Conservation (phyloP, 768 basidiomycete species). For the Paxillus rubicundulus region DNA sequence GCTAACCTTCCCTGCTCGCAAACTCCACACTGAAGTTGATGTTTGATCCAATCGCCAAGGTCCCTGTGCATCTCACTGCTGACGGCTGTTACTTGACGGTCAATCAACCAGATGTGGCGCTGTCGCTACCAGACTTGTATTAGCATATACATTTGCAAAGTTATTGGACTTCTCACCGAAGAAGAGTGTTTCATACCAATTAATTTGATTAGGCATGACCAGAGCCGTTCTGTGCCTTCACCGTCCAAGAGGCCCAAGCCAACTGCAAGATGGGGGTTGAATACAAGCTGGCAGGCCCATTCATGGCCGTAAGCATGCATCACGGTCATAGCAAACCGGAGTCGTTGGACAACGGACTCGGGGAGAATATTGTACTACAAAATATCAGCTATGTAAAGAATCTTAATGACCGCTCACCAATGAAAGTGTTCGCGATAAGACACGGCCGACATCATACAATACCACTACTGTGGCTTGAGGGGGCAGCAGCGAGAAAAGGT, state of each 20-base stretch:
- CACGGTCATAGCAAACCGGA: too few species aligned
- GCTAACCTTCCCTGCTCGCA: slow-evolving; percentile 13
- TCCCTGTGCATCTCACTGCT: slow-evolving; percentile 24
- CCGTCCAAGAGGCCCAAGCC: not conserved
- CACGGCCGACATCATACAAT: too few species aligned
- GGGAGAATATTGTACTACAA: too few species aligned
- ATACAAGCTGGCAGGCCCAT: too few species aligned
- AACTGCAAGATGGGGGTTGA: too few species aligned
- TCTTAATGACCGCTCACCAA: too few species aligned
- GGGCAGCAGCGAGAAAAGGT: too few species aligned
- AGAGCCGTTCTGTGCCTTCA: slow-evolving; percentile 20
- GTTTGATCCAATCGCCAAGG: slow-evolving; percentile 34
- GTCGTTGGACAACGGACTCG: too few species aligned
- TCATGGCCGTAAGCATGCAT: too few species aligned
- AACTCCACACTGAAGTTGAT: slow-evolving; percentile 18
- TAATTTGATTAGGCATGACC: slow-evolving; percentile 33
- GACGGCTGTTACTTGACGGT: slow-evolving; percentile 30
- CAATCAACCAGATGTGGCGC: slow-evolving; percentile 32
- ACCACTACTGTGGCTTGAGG: too few species aligned
- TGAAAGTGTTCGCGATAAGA: too few species aligned
- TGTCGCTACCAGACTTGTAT: slow-evolving; percentile 13
- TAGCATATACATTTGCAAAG: not conserved
- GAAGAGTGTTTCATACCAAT: slow-evolving; percentile 34
- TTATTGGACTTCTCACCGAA: slow-evolving; percentile 24
- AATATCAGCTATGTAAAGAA: too few species aligned